Conservation (phyloP, 306 rosid genomes). For the Ammopiptanthus mongolicus region DNA sequence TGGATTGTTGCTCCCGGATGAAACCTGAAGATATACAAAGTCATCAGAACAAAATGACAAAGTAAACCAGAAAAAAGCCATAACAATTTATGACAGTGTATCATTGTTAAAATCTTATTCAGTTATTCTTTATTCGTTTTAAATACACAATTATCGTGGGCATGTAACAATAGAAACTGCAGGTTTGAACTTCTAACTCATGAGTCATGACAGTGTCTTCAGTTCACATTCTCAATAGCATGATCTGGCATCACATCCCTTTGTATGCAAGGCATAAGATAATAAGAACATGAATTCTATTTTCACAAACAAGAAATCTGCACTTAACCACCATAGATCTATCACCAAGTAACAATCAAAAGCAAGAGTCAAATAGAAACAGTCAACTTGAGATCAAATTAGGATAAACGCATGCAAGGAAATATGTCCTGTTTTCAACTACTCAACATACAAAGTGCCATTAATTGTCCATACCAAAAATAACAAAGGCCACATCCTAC, state of each 20-base stretch:
- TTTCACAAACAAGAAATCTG: neutral
- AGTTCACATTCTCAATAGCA: neutral
- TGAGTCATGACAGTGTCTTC: neutral
- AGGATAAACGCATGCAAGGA: neutral
- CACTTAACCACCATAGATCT: neutral
- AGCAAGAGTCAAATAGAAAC: neutral
- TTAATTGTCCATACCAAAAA: neutral
- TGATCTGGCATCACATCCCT: neutral
- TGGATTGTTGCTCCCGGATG: slow-evolving; percentile 41
- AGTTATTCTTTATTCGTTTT: neutral
- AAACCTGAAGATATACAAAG: slow-evolving; percentile 41
- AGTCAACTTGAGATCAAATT: neutral
- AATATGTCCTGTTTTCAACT: neutral
- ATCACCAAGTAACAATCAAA: neutral
- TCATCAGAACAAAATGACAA: slow-evolving; percentile 2
- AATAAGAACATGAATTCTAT: neutral
- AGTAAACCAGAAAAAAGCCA: neutral
- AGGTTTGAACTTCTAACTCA: neutral
- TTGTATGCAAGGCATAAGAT: neutral
- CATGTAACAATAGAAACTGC: neutral
- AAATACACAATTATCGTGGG: too few species aligned
- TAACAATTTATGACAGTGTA: neutral
- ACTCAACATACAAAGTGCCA: neutral
- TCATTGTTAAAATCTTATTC: neutral
- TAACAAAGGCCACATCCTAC: neutral